Evolutionary conservation across 2,329 filamentous ascomycete genomes (phyloP).

Genomic region (Scytalidium sp.): DNA sequence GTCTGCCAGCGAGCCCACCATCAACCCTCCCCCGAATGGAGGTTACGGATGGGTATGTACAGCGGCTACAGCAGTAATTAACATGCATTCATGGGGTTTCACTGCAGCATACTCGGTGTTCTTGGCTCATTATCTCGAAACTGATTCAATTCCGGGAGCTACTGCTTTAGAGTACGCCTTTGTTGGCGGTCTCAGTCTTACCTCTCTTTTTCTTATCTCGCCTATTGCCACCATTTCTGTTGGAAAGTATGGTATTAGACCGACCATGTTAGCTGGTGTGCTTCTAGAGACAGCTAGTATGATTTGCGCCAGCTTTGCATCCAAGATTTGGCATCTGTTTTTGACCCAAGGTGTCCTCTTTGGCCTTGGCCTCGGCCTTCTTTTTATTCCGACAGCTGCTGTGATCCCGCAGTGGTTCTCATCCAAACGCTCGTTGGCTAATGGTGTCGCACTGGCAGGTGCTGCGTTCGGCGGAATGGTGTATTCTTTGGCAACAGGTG

Average conservation of each 20-base stretch:
- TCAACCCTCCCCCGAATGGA: too few species aligned
- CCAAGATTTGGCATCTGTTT: constrained; percentile 69
- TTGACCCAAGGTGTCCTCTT: constrained; percentile 71
- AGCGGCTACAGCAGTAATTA: too few species aligned
- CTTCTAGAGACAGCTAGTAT: constrained; percentile 59
- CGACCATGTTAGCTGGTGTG: constrained; percentile 51
- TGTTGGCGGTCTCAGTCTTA: constrained; percentile 65
- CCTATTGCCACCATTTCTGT: constrained; percentile 39
- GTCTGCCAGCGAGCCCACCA: too few species aligned
- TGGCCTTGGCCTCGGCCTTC: constrained; percentile 70
- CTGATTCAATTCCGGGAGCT: constrained; percentile 58
- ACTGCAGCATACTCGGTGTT: too few species aligned
- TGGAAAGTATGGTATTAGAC: constrained; percentile 43
- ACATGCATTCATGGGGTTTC: too few species aligned
- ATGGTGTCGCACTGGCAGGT: constrained; percentile 51
- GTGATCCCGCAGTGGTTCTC: constrained; percentile 59
- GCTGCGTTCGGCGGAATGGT: constrained; percentile 51
- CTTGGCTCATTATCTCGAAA: constrained; percentile 70
- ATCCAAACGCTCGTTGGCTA: constrained; percentile 49
- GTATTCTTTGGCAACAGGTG: constrained; percentile 46
- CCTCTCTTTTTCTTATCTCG: constrained; percentile 61
- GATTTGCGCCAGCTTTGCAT: constrained; percentile 61
- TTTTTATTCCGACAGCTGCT: constrained; percentile 62
- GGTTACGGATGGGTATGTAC: too few species aligned
- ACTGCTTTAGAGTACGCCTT: constrained; percentile 67